Evolutionary conservation across 257 asterid genomes (phyloP).

Genomic region (Solanum bulbocastanum): DNA sequence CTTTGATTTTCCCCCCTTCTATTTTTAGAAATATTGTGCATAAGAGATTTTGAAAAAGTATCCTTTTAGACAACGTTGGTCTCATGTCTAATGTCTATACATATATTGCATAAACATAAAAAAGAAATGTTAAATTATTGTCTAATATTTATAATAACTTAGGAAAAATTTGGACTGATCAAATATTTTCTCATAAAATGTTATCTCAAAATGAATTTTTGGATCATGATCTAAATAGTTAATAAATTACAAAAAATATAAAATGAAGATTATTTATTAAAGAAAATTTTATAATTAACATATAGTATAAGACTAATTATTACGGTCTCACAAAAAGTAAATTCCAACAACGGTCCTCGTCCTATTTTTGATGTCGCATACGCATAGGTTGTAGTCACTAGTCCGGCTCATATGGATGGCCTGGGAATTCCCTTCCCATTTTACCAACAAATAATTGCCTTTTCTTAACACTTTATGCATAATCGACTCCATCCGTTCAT

Average conservation of each 20-base stretch:
- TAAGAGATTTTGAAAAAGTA: not conserved
- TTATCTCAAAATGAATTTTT: not conserved
- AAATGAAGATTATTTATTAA: not conserved
- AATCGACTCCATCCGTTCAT: too few species aligned
- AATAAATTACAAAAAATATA: not conserved
- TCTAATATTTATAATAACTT: not conserved
- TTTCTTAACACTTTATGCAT: too few species aligned
- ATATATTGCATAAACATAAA: not conserved
- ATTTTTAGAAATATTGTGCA: not conserved
- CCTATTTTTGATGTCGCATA: too few species aligned
- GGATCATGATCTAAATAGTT: not conserved
- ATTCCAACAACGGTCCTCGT: too few species aligned
- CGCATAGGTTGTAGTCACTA: too few species aligned
- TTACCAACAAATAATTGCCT: too few species aligned
- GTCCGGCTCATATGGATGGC: too few species aligned
- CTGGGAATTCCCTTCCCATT: too few species aligned
- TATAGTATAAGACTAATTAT: too few species aligned
- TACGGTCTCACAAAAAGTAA: too few species aligned
- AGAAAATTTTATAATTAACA: too few species aligned
- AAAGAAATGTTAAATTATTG: not conserved
- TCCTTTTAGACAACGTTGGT: not conserved
- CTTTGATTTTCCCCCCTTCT: too few species aligned
- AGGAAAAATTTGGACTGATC: not conserved
- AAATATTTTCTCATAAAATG: not conserved
- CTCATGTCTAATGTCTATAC: not conserved